A percentile compares a stretch with the other conserved stretches of the same genome.
These are phyloP conservation scores for Ceratocystis colombiana DNA, from an alignment of 2,329 filamentous ascomycete species.

Conservation along the genomic window DNA sequence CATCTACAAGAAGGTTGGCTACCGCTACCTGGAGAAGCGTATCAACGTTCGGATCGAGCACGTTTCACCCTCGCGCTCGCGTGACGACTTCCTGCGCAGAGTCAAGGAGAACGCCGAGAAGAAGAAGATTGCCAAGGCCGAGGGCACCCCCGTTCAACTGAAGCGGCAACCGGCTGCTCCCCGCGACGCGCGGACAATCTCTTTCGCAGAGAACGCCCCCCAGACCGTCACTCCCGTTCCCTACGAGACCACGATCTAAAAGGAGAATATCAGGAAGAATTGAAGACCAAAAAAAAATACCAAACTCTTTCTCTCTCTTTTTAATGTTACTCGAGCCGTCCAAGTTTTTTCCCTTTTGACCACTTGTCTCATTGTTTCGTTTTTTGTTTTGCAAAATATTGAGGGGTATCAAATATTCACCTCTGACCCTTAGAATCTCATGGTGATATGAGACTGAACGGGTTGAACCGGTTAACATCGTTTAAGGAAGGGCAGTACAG, in stretches of 20 bases:
- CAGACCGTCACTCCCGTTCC: slow-evolving; percentile 85
- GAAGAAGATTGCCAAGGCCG: slow-evolving; percentile 85
- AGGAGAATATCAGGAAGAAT: slow-evolving; percentile 27
- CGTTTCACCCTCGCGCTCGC: slow-evolving; percentile 84
- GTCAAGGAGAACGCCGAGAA: slow-evolving; percentile 93
- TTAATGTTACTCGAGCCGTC: slow-evolving; percentile 22
- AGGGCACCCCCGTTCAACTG: slow-evolving; percentile 77
- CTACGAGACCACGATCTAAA: slow-evolving; percentile 98
- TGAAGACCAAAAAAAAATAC: slow-evolving; percentile 26
- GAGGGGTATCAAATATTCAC: background rate
- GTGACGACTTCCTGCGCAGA: slow-evolving; percentile 91
- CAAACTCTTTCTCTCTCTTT: slow-evolving; percentile 26
- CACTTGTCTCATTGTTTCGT: background rate
- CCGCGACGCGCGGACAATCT: slow-evolving; percentile 70
- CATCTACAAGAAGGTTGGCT: slow-evolving; percentile 98
- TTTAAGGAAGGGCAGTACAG: background rate
- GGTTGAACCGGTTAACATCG: background rate
- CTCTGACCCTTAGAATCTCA: too few species aligned
- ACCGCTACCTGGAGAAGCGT: slow-evolving; percentile 99
- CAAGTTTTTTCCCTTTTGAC: slow-evolving; percentile 12
- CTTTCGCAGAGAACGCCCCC: slow-evolving; percentile 69
- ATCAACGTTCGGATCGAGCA: slow-evolving; percentile 99
- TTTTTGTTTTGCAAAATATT: background rate
- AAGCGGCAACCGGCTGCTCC: slow-evolving; percentile 81
- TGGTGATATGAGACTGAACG: too few species aligned